These are phyloP conservation scores for Fusarium armeniacum DNA, from an alignment of 2,329 filamentous ascomycete genomes.

Conservation along the genomic window DNA sequence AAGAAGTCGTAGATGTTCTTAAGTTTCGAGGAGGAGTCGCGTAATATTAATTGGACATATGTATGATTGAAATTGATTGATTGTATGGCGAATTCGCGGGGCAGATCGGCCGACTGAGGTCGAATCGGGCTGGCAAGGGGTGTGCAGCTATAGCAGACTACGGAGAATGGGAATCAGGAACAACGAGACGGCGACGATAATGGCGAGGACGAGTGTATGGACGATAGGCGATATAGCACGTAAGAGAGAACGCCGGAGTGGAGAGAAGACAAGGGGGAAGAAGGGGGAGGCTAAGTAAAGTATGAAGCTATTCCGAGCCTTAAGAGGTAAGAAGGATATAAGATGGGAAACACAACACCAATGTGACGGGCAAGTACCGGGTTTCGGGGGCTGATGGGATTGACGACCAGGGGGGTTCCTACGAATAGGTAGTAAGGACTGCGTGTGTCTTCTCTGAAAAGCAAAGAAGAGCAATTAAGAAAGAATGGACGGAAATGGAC, in stretches of 20 bases:
- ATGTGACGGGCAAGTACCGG: conserved; percentile 44
- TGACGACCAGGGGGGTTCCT: conserved; percentile 42
- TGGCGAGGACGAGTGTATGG: conserved; percentile 11
- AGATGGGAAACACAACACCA: conserved; percentile 41
- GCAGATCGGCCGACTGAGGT: conserved; percentile 21
- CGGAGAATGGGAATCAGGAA: conserved; percentile 30
- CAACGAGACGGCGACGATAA: conserved; percentile 18
- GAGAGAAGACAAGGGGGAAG: conserved; percentile 26
- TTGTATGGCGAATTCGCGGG: conserved; percentile 35
- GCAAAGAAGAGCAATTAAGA: conserved; percentile 21
- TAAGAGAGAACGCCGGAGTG: conserved; percentile 30
- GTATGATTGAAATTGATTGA: conserved; percentile 29
- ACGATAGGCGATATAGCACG: conserved; percentile 29
- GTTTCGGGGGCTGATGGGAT: conserved; percentile 41
- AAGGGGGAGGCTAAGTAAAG: conserved; percentile 35
- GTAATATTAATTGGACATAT: conserved; percentile 36
- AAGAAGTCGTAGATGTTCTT: conserved; percentile 10
- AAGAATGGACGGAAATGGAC: conserved; percentile 32
- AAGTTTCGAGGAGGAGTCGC: conserved; percentile 18
- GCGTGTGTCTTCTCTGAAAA: conserved; percentile 13
- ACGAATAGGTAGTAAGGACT: conserved; percentile 17
- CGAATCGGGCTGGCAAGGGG: conserved; percentile 40
- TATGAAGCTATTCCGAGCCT: conserved; percentile 52
- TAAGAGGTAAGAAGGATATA: conserved; percentile 38
- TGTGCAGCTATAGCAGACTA: conserved; percentile 30